Base-by-base conservation (phyloP, 2,329 filamentous ascomycete species). In the Scopulariopsis brevicaulis region DNA sequence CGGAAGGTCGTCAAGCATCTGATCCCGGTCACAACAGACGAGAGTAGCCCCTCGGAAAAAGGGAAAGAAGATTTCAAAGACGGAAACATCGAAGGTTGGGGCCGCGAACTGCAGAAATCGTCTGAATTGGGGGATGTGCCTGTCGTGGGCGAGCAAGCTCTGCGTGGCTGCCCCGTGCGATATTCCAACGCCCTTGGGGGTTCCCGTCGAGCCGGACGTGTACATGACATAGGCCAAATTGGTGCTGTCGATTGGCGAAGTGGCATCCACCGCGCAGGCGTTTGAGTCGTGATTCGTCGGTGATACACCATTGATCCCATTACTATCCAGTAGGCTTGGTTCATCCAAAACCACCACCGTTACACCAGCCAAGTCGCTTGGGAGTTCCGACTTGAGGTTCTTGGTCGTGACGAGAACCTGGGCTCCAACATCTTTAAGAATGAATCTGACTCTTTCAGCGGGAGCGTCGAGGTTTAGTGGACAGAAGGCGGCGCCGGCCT, bases 61-160 rank as follows among this genome's bases (percentile, higher is more conserved):
- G 0, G 92, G 88, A 63, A 96, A 96, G 76, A 96, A 96, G 7
- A 95, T 92, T 68, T 96, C 92, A 68, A 96, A 96, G 6, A 96
- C 86, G 0, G 90, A 96, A 8, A 96, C 92, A 69, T 96, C 92
- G 67, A 96, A 96, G 0, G 91, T 96, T 1, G 92, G 90, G 3
- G 90, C 87, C 4, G 92, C 92, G 69, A 96, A 96, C 68, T 96
- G 92, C 1, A 96, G 79, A 68, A 96, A 96, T 53, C 90, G 82
- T 18, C 76, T 76, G 66, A 96, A 96, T 0, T 57, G 46, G 2
- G 92, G 92, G 48, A 96, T 85, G 64, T 92, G 84, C 53, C 74
- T 77, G 65, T 95, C 79, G 66, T 96, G 92, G 2, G 90, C 89
- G 51, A 96, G 77, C 8, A 96, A 72, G 59, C 88, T 90, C 68